phyloP scores from a whole-genome alignment of 768 basidiomycete genomes.

The Rubroboletus satanas region DNA sequence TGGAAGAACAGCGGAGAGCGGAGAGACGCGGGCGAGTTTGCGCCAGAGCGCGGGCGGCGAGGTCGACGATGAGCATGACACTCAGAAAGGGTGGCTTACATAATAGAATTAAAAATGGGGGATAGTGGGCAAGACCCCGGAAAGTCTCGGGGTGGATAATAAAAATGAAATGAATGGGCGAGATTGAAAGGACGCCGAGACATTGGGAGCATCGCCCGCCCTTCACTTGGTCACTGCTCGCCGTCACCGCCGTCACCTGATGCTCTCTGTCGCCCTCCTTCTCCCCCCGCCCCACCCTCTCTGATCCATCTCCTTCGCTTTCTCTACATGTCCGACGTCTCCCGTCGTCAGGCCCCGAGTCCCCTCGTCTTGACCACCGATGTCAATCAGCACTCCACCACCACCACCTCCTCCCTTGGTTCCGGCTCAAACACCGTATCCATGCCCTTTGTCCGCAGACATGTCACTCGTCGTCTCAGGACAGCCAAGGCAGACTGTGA shows the following conservation, averaged over 20 bases:
- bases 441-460: slow-evolving; percentile 89
- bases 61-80: slow-evolving; percentile 11
- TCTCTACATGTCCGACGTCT: slow-evolving; percentile 30
- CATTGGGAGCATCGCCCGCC: slow-evolving; percentile 4
- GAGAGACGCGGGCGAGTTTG: slow-evolving; percentile 2
- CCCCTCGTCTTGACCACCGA: slow-evolving; percentile 78
- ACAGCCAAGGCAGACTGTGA: slow-evolving; percentile 96
- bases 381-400: slow-evolving; percentile 27
- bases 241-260: slow-evolving; percentile 16
- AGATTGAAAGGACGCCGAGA: slow-evolving; percentile 7
- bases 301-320: slow-evolving; percentile 5
- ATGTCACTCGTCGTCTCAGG: slow-evolving; percentile 89
- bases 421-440: slow-evolving; percentile 75
- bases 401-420: slow-evolving; percentile 28
- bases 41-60: slow-evolving; percentile 12
- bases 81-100: background rate
- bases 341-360: slow-evolving; percentile 59
- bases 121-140: slow-evolving; percentile 11
- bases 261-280: slow-evolving; percentile 13
- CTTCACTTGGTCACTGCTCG: slow-evolving; percentile 19
- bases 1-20: slow-evolving; percentile 9
- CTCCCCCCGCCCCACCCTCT: slow-evolving; percentile 2
- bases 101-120: background rate
- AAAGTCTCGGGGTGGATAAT: slow-evolving; percentile 11
- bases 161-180: background rate